Base-by-base conservation (phyloP, 305 asterid genomes). In the Solanum hybrid region DNA sequence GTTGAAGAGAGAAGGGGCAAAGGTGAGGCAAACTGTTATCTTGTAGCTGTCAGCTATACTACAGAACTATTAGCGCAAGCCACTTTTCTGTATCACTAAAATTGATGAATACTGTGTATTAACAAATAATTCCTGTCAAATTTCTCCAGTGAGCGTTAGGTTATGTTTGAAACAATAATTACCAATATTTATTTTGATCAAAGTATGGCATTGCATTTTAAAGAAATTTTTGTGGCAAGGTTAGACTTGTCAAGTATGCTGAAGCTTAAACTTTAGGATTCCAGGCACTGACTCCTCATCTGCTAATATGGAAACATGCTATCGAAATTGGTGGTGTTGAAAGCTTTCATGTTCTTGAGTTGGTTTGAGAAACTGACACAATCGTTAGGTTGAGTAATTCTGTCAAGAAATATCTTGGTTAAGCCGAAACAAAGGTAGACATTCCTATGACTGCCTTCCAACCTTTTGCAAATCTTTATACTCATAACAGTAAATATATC, bases 1-100 rank as follows among this genome's bases (percentile, higher is more conserved):
- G 92, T 89, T 97, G 94, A 96, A 95, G 93, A 95, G 94, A 26
- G 97, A 93, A 92, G 99, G 99, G 90, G 95, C 97, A 39, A 96
- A 97, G 97, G 99, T 96, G 92, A 93, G 93, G 64, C 88, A 78
- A 85, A 86, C 64, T 76, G 87, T 86, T 76, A 64, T 80, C 76
- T 76, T 75, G 9, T 82, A 13, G 80, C 35, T 84, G 35, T 29
- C 74, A 84, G 61, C 69, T 82, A 51, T 85, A 4, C 46, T 57
- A 8, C 33, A 28, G 75, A 57, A 5, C 40, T 85, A 51, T 2
- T 85, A 31, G 75, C 3, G 33, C 76, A 5, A 57, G 5, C 51
- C 46, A 85, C 67, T 29, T 31, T 3, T 22, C 42, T 33, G 6
- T 57, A 57, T 85, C 76, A 85, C 46, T 85, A 11, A 73, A 85